These are phyloP conservation scores for Pezicula radicicola DNA, from an alignment of 2,329 filamentous ascomycete species.

Conservation along the genomic window DNA sequence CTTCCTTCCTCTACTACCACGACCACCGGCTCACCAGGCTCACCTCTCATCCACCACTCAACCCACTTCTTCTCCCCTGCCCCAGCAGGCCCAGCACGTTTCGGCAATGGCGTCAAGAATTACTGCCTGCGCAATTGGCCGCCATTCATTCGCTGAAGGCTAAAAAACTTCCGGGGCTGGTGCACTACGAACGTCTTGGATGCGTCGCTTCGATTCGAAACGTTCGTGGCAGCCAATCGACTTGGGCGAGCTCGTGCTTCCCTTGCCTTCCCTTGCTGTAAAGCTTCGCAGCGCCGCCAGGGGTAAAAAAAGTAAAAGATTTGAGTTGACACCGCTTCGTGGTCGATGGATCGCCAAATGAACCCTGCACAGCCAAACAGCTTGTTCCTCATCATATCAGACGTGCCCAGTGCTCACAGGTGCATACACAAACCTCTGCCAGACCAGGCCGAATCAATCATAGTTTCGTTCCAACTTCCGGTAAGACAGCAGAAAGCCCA, in stretches of 20 bases:
- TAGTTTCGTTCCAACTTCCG: slow-evolving; percentile 1
- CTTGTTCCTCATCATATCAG: no score
- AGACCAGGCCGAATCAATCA: slow-evolving; percentile 8
- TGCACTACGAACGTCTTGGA: slow-evolving; percentile 11
- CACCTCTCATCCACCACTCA: slow-evolving; percentile 2
- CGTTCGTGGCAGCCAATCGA: background rate
- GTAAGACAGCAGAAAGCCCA: no score
- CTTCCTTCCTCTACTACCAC: no score
- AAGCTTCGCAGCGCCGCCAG: no score
- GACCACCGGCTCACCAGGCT: background rate
- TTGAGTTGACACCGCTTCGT: no score
- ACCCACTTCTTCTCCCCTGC: background rate
- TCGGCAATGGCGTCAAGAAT: slow-evolving; percentile 16
- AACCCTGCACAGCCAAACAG: no score
- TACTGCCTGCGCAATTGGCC: background rate
- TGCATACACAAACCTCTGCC: background rate
- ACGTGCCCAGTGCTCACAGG: background rate
- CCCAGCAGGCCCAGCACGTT: slow-evolving; percentile 5
- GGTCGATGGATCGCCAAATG: no score
- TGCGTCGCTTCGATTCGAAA: slow-evolving; percentile 3
- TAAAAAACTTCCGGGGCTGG: slow-evolving; percentile 1
- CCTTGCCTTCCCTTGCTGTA: no score
- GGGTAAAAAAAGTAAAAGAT: no score
- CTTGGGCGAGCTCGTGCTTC: no score
- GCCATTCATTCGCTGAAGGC: background rate